Conservation (phyloP, 2,329 filamentous ascomycete genomes). For the Scorias spongiosa region DNA sequence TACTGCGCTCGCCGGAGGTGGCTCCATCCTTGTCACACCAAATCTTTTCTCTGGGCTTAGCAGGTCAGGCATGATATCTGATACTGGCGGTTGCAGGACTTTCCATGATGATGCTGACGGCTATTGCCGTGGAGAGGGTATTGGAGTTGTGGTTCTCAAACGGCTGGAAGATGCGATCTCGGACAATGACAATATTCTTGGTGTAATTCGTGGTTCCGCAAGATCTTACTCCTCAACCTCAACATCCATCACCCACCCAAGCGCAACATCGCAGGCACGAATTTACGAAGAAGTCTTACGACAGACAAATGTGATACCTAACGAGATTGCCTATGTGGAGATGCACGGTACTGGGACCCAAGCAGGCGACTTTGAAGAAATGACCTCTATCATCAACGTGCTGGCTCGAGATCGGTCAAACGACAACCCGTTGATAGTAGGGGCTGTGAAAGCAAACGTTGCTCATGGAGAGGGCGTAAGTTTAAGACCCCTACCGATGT, state of each 20-base stretch:
- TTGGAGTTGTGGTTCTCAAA: slow-evolving; percentile 16
- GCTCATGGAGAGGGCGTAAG: slow-evolving; percentile 12
- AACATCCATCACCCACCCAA: slow-evolving; percentile 16
- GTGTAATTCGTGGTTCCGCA: slow-evolving; percentile 8
- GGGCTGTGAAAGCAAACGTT: slow-evolving; percentile 15
- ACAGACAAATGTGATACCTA: slow-evolving; percentile 11
- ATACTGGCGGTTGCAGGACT: slow-evolving; percentile 12
- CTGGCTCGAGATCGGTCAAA: slow-evolving; percentile 3
- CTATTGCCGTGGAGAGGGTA: slow-evolving; percentile 17
- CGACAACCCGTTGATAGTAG: slow-evolving; percentile 10
- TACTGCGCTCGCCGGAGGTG: slow-evolving; percentile 16
- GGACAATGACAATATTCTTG: slow-evolving; percentile 19
- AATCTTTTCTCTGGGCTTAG: slow-evolving; percentile 13
- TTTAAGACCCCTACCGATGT: no score
- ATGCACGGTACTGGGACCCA: slow-evolving; percentile 23
- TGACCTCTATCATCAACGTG: slow-evolving; percentile 11
- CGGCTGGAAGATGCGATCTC: slow-evolving; percentile 17
- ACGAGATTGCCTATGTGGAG: slow-evolving; percentile 16
- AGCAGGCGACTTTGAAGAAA: slow-evolving; percentile 18
- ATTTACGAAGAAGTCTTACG: slow-evolving; percentile 8
- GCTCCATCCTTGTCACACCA: slow-evolving; percentile 16
- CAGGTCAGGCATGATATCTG: slow-evolving; percentile 14
- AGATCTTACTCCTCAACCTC: slow-evolving; percentile 15
- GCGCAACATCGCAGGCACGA: slow-evolving; percentile 10
- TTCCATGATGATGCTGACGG: slow-evolving; percentile 16